A percentile compares a stretch with the other conserved stretches of the same genome.
Conservation (phyloP, 441 rosid genomes). For the Pelargonium cotyledonis region DNA sequence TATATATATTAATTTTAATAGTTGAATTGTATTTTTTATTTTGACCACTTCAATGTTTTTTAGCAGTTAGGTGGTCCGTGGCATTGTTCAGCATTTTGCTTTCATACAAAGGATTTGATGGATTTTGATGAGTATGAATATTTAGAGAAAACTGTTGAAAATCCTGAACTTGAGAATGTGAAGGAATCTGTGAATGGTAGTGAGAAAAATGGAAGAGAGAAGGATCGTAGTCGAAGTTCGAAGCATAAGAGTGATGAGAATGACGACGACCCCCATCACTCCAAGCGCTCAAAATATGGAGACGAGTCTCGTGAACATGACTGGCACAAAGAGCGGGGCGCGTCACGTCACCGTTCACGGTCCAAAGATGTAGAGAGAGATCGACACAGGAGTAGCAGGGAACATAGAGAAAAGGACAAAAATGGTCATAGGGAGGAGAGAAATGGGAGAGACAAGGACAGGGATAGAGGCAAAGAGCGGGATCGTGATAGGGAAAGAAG, state of each 20-base stretch:
- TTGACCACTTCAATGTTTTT: neutral
- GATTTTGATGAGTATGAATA: conserved; percentile 98
- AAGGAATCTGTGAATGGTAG: conserved; percentile 57
- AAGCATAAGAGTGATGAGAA: conserved; percentile 51
- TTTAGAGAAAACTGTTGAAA: conserved; percentile 85
- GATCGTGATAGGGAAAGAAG: conserved; percentile 31
- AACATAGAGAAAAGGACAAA: conserved; percentile 40
- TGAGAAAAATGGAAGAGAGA: conserved; percentile 40
- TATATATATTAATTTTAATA: neutral
- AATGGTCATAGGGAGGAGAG: conserved; percentile 42
- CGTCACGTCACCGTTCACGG: conserved; percentile 51
- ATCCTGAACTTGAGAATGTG: conserved; percentile 39
- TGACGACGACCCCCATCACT: conserved; percentile 35
- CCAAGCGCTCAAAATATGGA: conserved; percentile 48
- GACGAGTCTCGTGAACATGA: conserved; percentile 45
- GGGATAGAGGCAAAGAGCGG: conserved; percentile 36
- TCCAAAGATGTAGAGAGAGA: conserved; percentile 56
- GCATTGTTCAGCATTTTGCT: neutral
- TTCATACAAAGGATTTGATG: conserved; percentile 28
- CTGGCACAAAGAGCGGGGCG: conserved; percentile 33
- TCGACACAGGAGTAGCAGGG: conserved; percentile 39
- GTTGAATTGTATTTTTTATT: neutral
- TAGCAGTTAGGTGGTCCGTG: neutral
- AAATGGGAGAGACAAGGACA: conserved; percentile 47
- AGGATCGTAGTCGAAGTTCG: conserved; percentile 44